phyloP scores from a whole-genome alignment of 2,329 filamentous ascomycete species.

The Shiraia sp. region DNA sequence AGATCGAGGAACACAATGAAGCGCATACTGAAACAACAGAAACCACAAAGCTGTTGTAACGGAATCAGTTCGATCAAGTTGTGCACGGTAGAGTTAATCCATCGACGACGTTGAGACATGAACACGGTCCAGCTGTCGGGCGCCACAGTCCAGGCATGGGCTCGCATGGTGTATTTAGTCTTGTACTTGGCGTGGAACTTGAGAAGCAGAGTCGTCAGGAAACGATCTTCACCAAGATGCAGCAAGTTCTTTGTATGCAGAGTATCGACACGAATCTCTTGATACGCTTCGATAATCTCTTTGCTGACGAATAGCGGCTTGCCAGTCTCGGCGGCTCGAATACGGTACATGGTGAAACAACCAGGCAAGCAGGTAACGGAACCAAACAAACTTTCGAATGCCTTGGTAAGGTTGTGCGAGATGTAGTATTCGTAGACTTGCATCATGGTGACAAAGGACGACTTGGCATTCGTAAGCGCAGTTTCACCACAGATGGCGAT shows the following conservation, averaged over 20 bases:
- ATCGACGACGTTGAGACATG: constrained; percentile 95
- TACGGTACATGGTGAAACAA: constrained; percentile 99
- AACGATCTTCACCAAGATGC: constrained; percentile 96
- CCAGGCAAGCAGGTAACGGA: constrained; percentile 96
- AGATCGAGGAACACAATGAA: constrained; percentile 96
- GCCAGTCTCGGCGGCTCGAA: constrained; percentile 89
- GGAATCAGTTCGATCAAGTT: constrained; percentile 96
- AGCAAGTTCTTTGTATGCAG: constrained; percentile 98
- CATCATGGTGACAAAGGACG: constrained; percentile 96
- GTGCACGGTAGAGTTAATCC: constrained; percentile 99
- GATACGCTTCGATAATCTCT: constrained; percentile 85
- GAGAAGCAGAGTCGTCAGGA: constrained; percentile 89
- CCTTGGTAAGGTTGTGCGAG: constrained; percentile 94
- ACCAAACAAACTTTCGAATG: constrained; percentile 95
- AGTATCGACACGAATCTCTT: constrained; percentile 94
- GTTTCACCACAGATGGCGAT: constrained; percentile 96
- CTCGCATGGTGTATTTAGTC: constrained; percentile 93
- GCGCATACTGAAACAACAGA: constrained; percentile 99
- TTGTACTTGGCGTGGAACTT: constrained; percentile 94
- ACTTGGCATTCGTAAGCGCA: constrained; percentile 86
- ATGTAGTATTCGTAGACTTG: constrained; percentile 99
- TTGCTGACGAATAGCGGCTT: constrained; percentile 96
- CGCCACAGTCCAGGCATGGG: constrained; percentile 95
- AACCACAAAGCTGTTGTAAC: constrained; percentile 91
- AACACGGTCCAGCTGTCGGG: constrained; percentile 94